Evolutionary conservation across 257 asterid species (phyloP).

Genomic region (Penstemon eatonii): DNA sequence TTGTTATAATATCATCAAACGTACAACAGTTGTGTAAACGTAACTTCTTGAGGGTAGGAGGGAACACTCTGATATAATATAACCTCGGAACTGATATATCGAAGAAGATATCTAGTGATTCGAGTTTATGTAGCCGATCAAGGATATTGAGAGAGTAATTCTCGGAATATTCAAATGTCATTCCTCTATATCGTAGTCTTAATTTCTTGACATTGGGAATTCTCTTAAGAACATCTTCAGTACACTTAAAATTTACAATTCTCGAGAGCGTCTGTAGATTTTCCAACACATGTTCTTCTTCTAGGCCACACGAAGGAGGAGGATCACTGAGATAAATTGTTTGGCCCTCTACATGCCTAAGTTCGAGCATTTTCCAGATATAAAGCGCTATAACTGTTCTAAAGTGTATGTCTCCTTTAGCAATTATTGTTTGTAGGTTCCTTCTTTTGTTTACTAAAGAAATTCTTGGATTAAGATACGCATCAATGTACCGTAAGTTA

Average conservation of each 20-base stretch:
- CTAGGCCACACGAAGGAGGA: too few relatives aligned
- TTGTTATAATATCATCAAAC: too few relatives aligned
- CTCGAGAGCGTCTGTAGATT: constrained; percentile 1
- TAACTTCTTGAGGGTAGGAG: too few relatives aligned
- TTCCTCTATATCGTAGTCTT: background rate
- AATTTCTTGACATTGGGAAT: background rate
- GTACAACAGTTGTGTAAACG: too few relatives aligned
- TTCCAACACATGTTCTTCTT: background rate
- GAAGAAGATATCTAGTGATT: too few relatives aligned
- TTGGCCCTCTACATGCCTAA: background rate
- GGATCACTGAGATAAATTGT: background rate
- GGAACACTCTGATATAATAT: too few relatives aligned
- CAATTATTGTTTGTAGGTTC: constrained; percentile 1
- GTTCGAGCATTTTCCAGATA: background rate
- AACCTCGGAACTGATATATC: too few relatives aligned
- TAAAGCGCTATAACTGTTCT: background rate
- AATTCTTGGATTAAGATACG: background rate
- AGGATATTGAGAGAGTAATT: too few relatives aligned
- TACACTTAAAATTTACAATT: background rate
- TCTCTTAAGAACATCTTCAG: background rate
- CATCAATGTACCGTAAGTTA: background rate
- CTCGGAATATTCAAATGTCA: background rate
- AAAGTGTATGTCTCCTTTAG: background rate
- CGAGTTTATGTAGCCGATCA: too few relatives aligned
- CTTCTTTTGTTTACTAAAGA: background rate